Base-by-base conservation (phyloP, 164 flowering plant genomes). In the Stephania japonica region DNA sequence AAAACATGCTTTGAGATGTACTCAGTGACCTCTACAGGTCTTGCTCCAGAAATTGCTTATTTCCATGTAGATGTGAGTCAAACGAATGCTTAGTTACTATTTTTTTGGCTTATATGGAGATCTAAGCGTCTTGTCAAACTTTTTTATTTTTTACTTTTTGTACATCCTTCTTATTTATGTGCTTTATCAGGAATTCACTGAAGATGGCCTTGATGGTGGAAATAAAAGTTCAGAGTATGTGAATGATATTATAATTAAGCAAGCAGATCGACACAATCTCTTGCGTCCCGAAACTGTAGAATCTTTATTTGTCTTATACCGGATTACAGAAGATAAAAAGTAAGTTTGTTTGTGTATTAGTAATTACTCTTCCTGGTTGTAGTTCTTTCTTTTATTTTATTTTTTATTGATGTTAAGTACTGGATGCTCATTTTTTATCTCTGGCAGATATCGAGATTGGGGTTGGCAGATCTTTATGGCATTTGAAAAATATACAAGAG, bases 261-360 rank as follows among this genome's bases (percentile, higher is more conserved):
- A 44, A 24, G 86, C 89, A 69, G 98, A 95, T 75, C 92, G 95
- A 44, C 99, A 95, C 85, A 91, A 89, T 85, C 97, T 95, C 70
- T 80, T 93, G 82, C 97, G 97, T 42, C 99, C 99, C 66, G 99
- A 95, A 87, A 95, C 98, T 65, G 98, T 95, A 42, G 98, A 95
- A 78, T 93, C 98, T 23, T 81, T 95, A 80, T 93, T 95, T 62
- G 81, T 89, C 67, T 76, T 95, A 80, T 88, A 88, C 77, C 94
- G 99, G 11, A 91, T 95, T 70, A 95, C 97, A 71, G 91, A 85
- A 81, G 91, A 95, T 75, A 84, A 87, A 53, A 93, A 87, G 99
- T 93, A 90, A 64, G 91, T 25, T 42, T 5, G n/a, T 42, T 24
- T n/a, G 24, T 56, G 21, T 24, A 18, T 59, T 32, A 32, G 38